These are phyloP conservation scores for Aspergillus sclerotialis DNA, from an alignment of 2,329 filamentous ascomycete genomes.

Conservation along the genomic window DNA sequence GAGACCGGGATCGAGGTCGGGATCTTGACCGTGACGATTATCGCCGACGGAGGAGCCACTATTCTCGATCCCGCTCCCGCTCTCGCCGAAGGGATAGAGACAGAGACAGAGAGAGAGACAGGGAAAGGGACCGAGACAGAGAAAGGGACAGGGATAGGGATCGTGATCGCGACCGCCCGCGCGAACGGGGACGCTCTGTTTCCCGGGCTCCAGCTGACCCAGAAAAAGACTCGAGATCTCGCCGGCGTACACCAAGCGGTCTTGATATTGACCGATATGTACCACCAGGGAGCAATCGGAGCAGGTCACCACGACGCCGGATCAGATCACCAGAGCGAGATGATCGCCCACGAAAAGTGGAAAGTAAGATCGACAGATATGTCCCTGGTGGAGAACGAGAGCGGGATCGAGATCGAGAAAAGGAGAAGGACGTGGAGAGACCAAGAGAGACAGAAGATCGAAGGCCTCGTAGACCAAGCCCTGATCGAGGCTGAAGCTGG, in stretches of 20 bases:
- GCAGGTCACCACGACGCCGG: slow-evolving; percentile 34
- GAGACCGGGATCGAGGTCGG: slow-evolving; percentile 6
- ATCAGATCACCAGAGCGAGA: slow-evolving; percentile 30
- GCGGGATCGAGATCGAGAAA: slow-evolving; percentile 14
- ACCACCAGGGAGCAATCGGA: slow-evolving; percentile 33
- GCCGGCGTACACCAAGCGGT: slow-evolving; percentile 22
- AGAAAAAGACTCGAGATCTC: slow-evolving; percentile 18
- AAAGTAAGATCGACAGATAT: slow-evolving; percentile 38
- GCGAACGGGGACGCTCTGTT: slow-evolving; percentile 9
- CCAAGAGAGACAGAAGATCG: slow-evolving; percentile 17
- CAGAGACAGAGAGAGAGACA: slow-evolving; percentile 11
- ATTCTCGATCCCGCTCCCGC: slow-evolving; percentile 1
- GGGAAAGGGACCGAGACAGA: slow-evolving; percentile 4
- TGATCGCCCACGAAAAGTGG: slow-evolving; percentile 22
- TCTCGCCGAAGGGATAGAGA: slow-evolving; percentile 4
- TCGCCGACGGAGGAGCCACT: slow-evolving; percentile 2
- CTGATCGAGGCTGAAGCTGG: slow-evolving; percentile 15
- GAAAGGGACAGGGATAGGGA: slow-evolving; percentile 4
- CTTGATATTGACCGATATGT: slow-evolving; percentile 40
- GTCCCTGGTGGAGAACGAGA: slow-evolving; percentile 31
- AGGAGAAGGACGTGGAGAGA: slow-evolving; percentile 11
- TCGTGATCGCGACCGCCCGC: slow-evolving; percentile 12
- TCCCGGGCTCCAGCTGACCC: slow-evolving; percentile 12
- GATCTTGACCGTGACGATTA: slow-evolving; percentile 6
- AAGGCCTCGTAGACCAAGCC: slow-evolving; percentile 12